Evolutionary conservation across 192 early-diverging fungal genomes (phyloP), one percentile per base, ranked within the genome.

Genomic region (Coemansia sp.): DNA sequence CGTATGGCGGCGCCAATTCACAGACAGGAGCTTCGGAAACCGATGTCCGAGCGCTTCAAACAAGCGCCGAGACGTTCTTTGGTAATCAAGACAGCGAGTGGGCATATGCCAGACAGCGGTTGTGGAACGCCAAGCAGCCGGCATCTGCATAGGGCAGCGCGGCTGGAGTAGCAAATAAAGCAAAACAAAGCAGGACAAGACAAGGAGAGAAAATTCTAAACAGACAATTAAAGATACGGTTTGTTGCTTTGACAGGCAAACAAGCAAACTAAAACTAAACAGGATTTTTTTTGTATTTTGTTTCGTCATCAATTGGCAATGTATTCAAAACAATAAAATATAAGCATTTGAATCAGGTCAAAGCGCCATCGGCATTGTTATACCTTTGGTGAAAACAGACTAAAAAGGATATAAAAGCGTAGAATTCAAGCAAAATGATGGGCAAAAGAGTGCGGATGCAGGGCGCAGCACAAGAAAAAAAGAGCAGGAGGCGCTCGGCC

Each of bases 71-170:
- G 14, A 42, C 39, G 11, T 14, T 3, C 8, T 42, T 42, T 42
- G 13, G 1, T 16, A 10, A 42, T 14, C 5, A 42, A 10, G 36
- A 48, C 29, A 55, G 22, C 47, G 46, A 47, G 54, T 65, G 63
- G 63, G 25, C 55, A 46, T 54, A 50, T 9, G 57, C 57, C 55
- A 54, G 63, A 32, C 63, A 25, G 30, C 54, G 55, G 14, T 46
- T 65, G 16, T 65, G 55, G 63, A 65, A 65, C n/a, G 63, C 55
- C 18, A 65, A 65, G 60, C 47, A 23, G 18, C 60, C 46, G 16
- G 30, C 46, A 27, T 25, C 60, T 50, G 60, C 16, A 25, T 50
- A 47, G 48, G n/a, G 30, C 23, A 30, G 45, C 32, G 32, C 3
- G n/a, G n/a, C n/a, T n/a, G n/a, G n/a, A n/a, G n/a, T n/a, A n/a